phyloP scores from a whole-genome alignment of 805 yeast genomes.

The Wickerhamiella qilinensis region DNA sequence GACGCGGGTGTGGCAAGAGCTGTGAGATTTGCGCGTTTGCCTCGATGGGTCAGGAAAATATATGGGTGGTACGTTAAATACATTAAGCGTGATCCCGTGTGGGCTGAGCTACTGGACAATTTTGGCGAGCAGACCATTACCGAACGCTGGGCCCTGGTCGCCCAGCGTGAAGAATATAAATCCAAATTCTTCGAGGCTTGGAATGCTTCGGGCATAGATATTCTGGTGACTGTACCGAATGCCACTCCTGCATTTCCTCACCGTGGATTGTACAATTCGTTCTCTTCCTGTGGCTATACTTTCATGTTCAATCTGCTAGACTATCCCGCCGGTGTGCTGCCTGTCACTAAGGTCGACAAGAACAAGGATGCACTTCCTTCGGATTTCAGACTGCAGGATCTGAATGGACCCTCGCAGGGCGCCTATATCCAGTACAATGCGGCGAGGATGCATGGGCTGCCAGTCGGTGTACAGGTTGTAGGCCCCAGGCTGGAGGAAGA shows the following conservation, averaged over 20 bases:
- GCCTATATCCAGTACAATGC: conserved; percentile 35
- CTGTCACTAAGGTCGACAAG: conserved; percentile 39
- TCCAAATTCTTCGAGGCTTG: conserved; percentile 20
- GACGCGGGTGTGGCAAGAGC: conserved; percentile 25
- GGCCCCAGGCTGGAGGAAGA: conserved; percentile 49
- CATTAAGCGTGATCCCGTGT: conserved; percentile 21
- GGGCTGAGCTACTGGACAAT: conserved; percentile 25
- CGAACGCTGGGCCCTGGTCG: conserved; percentile 23
- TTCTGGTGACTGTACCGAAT: conserved; percentile 26
- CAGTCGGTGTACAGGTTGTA: conserved; percentile 50
- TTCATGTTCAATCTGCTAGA: conserved; percentile 38
- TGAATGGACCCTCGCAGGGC: conserved; percentile 29
- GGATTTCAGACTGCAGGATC: conserved; percentile 15
- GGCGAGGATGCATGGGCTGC: conserved; percentile 38
- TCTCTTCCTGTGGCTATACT: conserved; percentile 35
- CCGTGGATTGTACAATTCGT: conserved; percentile 21
- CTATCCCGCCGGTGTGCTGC: conserved; percentile 40
- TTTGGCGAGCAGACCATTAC: conserved; percentile 22
- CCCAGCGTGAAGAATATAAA: conserved; percentile 24
- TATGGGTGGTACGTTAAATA: conserved; percentile 23
- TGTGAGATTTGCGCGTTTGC: conserved; percentile 19
- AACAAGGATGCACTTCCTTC: conserved; percentile 19
- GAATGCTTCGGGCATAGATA: conserved; percentile 24
- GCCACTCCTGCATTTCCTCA: conserved; percentile 30
- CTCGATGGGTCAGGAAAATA: conserved; percentile 20